These are phyloP conservation scores for Phytopythium mirpurense DNA, from an alignment of 352 stramenopile genomes.

Conservation along the genomic window DNA sequence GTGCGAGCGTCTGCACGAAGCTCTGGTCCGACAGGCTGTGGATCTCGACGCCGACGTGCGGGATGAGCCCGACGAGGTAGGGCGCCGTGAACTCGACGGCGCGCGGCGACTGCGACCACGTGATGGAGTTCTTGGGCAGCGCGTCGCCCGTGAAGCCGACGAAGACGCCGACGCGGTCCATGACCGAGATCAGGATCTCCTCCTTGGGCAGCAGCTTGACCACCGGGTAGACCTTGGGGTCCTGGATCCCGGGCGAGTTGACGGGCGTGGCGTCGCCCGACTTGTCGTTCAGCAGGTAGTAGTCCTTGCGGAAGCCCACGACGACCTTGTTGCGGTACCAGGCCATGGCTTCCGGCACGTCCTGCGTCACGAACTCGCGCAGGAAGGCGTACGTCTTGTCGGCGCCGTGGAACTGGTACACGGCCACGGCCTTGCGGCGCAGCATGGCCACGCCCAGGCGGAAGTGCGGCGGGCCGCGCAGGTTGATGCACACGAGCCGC, in stretches of 20 bases:
- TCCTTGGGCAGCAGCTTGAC: slow-evolving; percentile 85
- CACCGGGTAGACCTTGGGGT: slow-evolving; percentile 57
- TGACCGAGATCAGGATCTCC: slow-evolving; percentile 74
- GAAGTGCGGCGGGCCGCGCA: slow-evolving; percentile 80
- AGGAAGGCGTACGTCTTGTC: slow-evolving; percentile 80
- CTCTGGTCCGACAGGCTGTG: slow-evolving; percentile 66
- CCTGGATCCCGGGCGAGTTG: slow-evolving; percentile 65
- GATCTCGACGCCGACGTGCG: slow-evolving; percentile 77
- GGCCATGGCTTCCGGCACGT: slow-evolving; percentile 72
- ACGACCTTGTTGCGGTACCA: slow-evolving; percentile 89
- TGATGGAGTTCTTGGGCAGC: slow-evolving; percentile 76
- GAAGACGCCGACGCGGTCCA: slow-evolving; percentile 82
- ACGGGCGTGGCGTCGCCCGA: slow-evolving; percentile 64
- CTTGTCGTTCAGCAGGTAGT: slow-evolving; percentile 82
- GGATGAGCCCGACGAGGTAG: slow-evolving; percentile 74
- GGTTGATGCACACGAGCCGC: slow-evolving; percentile 74
- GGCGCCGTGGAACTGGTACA: slow-evolving; percentile 80
- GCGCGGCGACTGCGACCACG: slow-evolving; percentile 68
- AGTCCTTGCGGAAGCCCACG: slow-evolving; percentile 69
- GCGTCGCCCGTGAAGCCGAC: slow-evolving; percentile 76
- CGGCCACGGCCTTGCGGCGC: slow-evolving; percentile 55
- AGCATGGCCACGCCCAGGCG: slow-evolving; percentile 66
- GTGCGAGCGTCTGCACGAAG: slow-evolving; percentile 68
- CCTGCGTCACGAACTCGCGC: slow-evolving; percentile 68
- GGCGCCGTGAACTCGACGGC: slow-evolving; percentile 75